phyloP scores from a whole-genome alignment of 1,284 basidiomycete species.

The Veloporphyrellus conicus region DNA sequence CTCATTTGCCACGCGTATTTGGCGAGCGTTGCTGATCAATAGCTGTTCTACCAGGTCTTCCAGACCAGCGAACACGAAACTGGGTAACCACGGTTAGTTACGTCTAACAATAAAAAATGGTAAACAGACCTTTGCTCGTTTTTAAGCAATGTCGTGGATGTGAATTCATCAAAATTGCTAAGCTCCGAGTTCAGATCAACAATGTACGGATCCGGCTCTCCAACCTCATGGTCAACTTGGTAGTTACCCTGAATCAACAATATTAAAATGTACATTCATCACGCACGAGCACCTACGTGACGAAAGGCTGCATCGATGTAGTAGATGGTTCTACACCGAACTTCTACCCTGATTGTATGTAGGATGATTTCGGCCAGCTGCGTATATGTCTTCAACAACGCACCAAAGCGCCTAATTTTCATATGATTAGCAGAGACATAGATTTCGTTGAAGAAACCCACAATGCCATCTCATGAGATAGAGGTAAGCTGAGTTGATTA shows the following conservation, averaged over 20 bases:
- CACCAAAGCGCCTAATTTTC: slow-evolving; percentile 74
- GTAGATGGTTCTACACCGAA: slow-evolving; percentile 81
- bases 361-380: slow-evolving; percentile 85
- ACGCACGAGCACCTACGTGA: slow-evolving; percentile 46
- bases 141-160: slow-evolving; percentile 57
- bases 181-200: slow-evolving; percentile 85
- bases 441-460: slow-evolving; percentile 39
- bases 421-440: slow-evolving; percentile 3
- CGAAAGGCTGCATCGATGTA: slow-evolving; percentile 78
- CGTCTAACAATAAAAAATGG: slow-evolving; percentile 1
- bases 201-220: slow-evolving; percentile 88
- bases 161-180: slow-evolving; percentile 71
- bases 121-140: slow-evolving; percentile 61
- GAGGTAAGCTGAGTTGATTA: slow-evolving; percentile 63
- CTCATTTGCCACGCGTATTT: slow-evolving; percentile 68
- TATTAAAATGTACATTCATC: slow-evolving; percentile 1
- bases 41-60: slow-evolving; percentile 84
- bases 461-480: slow-evolving; percentile 85
- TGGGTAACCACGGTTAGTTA: slow-evolving; percentile 28
- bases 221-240: slow-evolving; percentile 72
- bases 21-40: slow-evolving; percentile 71
- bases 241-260: slow-evolving; percentile 68
- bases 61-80: slow-evolving; percentile 85
- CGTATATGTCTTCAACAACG: slow-evolving; percentile 84
- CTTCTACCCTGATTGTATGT: slow-evolving; percentile 84